Percentiles rank a stretch among this genome's conserved stretches.
These are phyloP conservation scores for Suhomyces choctaworum DNA, from an alignment of 1,139 yeast genomes.

Conservation along the genomic window DNA sequence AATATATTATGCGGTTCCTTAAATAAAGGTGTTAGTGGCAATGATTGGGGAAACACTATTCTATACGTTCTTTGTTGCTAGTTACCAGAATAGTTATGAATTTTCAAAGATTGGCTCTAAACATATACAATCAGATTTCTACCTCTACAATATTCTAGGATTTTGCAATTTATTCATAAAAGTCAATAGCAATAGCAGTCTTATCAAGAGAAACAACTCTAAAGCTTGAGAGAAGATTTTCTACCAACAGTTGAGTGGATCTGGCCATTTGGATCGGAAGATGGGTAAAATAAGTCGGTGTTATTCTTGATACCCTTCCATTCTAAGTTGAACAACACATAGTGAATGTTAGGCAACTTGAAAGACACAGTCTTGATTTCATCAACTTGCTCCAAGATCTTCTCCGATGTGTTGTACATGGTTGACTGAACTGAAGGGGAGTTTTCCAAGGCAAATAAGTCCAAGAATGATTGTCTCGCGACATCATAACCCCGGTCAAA, in stretches of 20 bases:
- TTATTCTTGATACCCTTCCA: constrained; percentile 86
- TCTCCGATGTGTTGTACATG: constrained; percentile 86
- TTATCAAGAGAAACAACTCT: constrained; percentile 11
- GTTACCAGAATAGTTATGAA: no score
- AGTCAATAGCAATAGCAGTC: neutral
- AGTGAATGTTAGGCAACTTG: constrained; percentile 87
- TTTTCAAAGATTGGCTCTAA: no score
- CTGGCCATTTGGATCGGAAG: constrained; percentile 89
- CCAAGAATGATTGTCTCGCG: constrained; percentile 71
- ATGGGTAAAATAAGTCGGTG: constrained; percentile 82
- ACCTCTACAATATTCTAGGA: no score
- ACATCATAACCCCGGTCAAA: constrained; percentile 61
- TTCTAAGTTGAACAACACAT: constrained; percentile 70
- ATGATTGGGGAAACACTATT: no score
- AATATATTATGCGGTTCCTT: no score
- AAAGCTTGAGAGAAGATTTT: constrained; percentile 44
- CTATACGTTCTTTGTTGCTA: no score
- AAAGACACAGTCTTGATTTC: constrained; percentile 66
- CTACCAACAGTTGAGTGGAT: constrained; percentile 85
- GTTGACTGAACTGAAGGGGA: constrained; percentile 94
- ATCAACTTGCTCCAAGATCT: constrained; percentile 60
- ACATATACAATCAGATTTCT: no score
- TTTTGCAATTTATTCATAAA: neutral
- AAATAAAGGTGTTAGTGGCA: no score
- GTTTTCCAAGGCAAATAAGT: constrained; percentile 77